phyloP scores from a whole-genome alignment of 2,329 filamentous ascomycete genomes.

The Cadophora sp. region DNA sequence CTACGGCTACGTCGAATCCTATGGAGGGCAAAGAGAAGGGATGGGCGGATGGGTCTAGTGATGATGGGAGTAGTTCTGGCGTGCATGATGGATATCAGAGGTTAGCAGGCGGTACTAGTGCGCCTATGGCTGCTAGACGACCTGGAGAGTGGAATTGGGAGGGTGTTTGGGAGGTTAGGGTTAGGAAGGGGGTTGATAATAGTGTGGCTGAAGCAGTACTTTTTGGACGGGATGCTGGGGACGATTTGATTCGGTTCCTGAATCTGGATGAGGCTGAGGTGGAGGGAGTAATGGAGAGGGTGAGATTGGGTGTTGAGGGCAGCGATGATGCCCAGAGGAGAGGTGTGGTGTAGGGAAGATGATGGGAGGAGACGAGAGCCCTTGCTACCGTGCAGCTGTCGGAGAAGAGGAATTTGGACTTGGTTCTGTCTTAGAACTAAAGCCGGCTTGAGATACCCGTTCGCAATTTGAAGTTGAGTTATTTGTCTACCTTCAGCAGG shows the following conservation, averaged over 20 bases:
- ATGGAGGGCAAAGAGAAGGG: background rate
- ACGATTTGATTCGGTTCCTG: slow-evolving; percentile 78
- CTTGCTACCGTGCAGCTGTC: slow-evolving; percentile 21
- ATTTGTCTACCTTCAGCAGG: background rate
- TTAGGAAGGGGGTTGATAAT: slow-evolving; percentile 76
- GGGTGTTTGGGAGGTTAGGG: slow-evolving; percentile 92
- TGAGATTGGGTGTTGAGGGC: slow-evolving; percentile 56
- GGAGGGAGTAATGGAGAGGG: slow-evolving; percentile 63
- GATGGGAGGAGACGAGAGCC: slow-evolving; percentile 34
- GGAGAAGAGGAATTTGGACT: background rate
- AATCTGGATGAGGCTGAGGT: slow-evolving; percentile 66
- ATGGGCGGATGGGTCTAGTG: slow-evolving; percentile 21
- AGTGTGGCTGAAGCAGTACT: slow-evolving; percentile 82
- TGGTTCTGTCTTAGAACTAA: background rate
- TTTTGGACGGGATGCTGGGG: slow-evolving; percentile 69
- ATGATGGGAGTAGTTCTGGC: slow-evolving; percentile 26
- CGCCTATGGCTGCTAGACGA: slow-evolving; percentile 48
- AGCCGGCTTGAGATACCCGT: slow-evolving; percentile 9
- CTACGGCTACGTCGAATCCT: background rate
- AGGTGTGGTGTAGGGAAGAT: slow-evolving; percentile 30
- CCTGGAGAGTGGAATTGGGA: slow-evolving; percentile 98
- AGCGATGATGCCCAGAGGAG: slow-evolving; percentile 39
- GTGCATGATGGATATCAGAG: slow-evolving; percentile 32
- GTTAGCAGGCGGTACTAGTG: slow-evolving; percentile 32
- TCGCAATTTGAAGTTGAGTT: slow-evolving; percentile 8